These are phyloP conservation scores for Wallacemonas collosoma DNA, from an alignment of 208 protist genomes.

Conservation along the genomic window DNA sequence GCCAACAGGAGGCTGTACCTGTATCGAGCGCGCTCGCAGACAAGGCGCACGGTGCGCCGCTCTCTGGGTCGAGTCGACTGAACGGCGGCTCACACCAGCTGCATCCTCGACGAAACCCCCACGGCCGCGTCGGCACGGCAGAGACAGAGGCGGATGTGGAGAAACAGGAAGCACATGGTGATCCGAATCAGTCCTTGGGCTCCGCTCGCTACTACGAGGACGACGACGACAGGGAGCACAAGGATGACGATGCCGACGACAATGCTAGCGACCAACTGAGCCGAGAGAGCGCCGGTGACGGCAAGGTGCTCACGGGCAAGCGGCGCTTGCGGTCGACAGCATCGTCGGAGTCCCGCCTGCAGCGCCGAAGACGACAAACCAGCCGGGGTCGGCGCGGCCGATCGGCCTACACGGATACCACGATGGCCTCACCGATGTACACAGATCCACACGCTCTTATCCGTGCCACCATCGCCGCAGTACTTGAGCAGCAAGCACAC, in stretches of 20 bases:
- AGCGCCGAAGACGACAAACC: background rate
- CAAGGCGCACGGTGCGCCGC: too few relatives aligned
- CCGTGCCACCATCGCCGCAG: background rate
- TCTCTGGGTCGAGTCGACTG: too few relatives aligned
- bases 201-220: constrained; percentile 12
- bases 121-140: background rate
- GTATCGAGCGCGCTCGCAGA: too few relatives aligned
- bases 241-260: background rate
- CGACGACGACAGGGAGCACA: background rate
- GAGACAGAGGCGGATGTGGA: background rate
- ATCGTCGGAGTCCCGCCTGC: background rate
- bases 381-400: background rate
- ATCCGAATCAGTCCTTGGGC: background rate
- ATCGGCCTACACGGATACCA: background rate
- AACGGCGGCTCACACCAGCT: too few relatives aligned
- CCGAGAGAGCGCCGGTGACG: background rate
- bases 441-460: constrained; percentile 1
- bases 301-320: background rate
- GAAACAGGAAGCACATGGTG: background rate
- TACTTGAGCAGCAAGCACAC: background rate
- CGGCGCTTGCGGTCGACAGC: too few relatives aligned
- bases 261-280: background rate
- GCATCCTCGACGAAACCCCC: too few relatives aligned
- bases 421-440: background rate
- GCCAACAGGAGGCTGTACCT: background rate